Evolutionary conservation across 306 rosid species (phyloP).

Genomic region (Dryas alaskensis): DNA sequence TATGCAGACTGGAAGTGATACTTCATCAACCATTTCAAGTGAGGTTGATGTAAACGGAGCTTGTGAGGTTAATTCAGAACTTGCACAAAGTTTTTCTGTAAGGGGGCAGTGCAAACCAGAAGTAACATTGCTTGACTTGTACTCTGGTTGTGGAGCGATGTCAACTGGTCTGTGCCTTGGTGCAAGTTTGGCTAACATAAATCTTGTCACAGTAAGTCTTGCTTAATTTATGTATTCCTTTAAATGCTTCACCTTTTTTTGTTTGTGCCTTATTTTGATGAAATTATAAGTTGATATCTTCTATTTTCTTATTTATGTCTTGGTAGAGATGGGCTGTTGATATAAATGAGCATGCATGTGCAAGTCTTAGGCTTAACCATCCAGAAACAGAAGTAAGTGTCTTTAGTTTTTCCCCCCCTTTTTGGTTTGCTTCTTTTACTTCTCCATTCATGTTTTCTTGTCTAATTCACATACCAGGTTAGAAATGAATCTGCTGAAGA

Average conservation of each 20-base stretch:
- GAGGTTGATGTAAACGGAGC: slow-evolving; percentile 39
- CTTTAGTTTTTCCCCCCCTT: not conserved
- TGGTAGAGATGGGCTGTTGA: slow-evolving; percentile 87
- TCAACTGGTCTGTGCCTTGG: slow-evolving; percentile 87
- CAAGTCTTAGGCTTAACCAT: slow-evolving; percentile 62
- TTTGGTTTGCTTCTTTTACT: not conserved
- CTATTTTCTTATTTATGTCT: not conserved
- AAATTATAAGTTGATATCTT: not conserved
- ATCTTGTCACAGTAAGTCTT: slow-evolving; percentile 67
- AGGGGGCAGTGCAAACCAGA: slow-evolving; percentile 33
- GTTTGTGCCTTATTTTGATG: not conserved
- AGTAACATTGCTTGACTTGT: slow-evolving; percentile 54
- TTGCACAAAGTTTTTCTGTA: slow-evolving; percentile 10
- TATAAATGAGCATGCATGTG: slow-evolving; percentile 53
- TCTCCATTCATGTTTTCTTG: not conserved
- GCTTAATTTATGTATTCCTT: not conserved
- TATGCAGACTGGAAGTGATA: slow-evolving; percentile 41
- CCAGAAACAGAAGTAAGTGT: slow-evolving; percentile 63
- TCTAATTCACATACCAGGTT: slow-evolving; percentile 45
- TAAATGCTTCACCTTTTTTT: too few relatives aligned
- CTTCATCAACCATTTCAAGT: slow-evolving; percentile 64
- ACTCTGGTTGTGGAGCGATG: slow-evolving; percentile 93
- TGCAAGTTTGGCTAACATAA: slow-evolving; percentile 48
- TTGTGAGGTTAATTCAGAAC: slow-evolving; percentile 32
- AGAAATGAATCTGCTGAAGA: slow-evolving; percentile 75